Evolutionary conservation across 2,329 filamentous ascomycete genomes (phyloP).

Genomic region (Talaromyces sp.): DNA sequence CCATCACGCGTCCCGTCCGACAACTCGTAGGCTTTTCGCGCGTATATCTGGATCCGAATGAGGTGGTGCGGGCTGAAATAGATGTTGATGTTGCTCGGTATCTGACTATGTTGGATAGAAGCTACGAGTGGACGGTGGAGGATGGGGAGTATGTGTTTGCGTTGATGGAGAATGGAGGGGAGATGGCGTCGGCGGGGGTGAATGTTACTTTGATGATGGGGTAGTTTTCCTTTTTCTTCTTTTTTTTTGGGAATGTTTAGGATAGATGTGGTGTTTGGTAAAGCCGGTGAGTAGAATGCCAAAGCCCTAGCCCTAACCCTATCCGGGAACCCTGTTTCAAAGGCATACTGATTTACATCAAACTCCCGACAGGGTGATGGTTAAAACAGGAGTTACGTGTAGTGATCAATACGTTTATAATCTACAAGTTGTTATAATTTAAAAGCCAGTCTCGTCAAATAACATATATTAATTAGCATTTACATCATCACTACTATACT

Average conservation of each 20-base stretch:
- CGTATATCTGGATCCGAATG: slow-evolving; percentile 14
- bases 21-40: not conserved
- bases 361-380: no score
- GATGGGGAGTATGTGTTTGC: slow-evolving; percentile 41
- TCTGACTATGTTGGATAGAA: slow-evolving; percentile 39
- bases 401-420: no score
- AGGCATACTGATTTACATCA: not conserved
- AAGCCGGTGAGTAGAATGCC: not conserved
- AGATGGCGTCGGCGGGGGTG: slow-evolving; percentile 22
- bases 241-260: not conserved
- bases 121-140: slow-evolving; percentile 43
- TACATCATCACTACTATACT: not conserved
- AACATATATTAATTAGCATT: not conserved
- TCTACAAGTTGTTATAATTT: not conserved
- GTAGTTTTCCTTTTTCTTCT: not conserved
- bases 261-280: no score
- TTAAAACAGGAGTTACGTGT: no score
- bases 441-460: not conserved
- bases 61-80: slow-evolving; percentile 22
- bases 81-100: slow-evolving; percentile 28
- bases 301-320: not conserved
- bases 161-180: slow-evolving; percentile 39
- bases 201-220: slow-evolving; percentile 27
- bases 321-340: not conserved
- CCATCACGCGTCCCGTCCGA: not conserved